Evolutionary conservation across 139 green algal species (phyloP), one percentile per base, ranked within the genome.

Genomic region (Chlorella ohadii): DNA sequence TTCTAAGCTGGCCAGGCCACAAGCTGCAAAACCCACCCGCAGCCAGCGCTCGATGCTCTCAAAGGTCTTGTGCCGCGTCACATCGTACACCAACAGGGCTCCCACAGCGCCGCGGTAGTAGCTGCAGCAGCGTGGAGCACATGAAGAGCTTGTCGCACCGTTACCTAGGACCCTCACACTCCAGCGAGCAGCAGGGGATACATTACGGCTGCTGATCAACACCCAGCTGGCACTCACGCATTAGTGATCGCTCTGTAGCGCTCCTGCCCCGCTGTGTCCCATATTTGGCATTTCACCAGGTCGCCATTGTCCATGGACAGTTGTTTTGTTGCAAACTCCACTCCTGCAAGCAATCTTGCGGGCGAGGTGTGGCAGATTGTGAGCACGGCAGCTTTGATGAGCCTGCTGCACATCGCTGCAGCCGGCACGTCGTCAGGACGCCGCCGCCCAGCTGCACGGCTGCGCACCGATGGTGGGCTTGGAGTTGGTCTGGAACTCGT

Each of bases 91-190:
- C 17, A 99, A 90, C 63, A 99, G 90, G 9, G 97, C 97, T 0
- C 97, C 97, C 0, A 99, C 96, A 41, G 97, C 96, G 15, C 97
- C 97, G 7, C 97, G 88, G 90, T 99, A 99, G 87, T 99, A 99
- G 5, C 96, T 47, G 92, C 72, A 77, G 17, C 17, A n/a, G n/a
- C n/a, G n/a, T n/a, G n/a, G n/a, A n/a, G n/a, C n/a, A n/a, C n/a
- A n/a, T n/a, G n/a, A n/a, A n/a, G n/a, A n/a, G n/a, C n/a, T n/a
- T n/a, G n/a, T n/a, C n/a, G n/a, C n/a, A n/a, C n/a, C n/a, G n/a
- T n/a, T n/a, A n/a, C n/a, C n/a, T n/a, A n/a, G n/a, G n/a, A n/a
- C n/a, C n/a, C 12, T 15, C 66, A 12, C 65, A 11, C 7, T 41
- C 25, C 28, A 36, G n/a, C 28, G 6, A 41, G n/a, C n/a, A 27